A percentile compares a stretch with the other conserved stretches of the same genome.
Evolutionary conservation across 164 flowering plant species (phyloP).

Genomic region (Macadamia tetraphylla): DNA sequence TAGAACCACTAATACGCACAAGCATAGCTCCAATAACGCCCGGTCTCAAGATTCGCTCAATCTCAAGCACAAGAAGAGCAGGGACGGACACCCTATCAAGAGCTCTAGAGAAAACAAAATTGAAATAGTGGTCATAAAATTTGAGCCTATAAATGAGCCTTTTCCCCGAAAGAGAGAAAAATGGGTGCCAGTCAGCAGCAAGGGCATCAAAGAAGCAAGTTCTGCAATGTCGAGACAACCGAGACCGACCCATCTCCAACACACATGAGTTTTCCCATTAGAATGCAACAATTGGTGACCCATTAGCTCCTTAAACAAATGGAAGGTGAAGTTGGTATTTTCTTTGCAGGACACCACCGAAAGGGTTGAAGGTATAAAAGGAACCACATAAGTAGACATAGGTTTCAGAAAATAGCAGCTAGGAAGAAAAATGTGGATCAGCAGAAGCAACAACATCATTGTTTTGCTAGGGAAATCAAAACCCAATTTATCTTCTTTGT

Average conservation of each 20-base stretch:
- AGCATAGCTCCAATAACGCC: slow-evolving; percentile 79
- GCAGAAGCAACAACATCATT: slow-evolving; percentile 1
- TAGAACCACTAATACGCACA: slow-evolving; percentile 26
- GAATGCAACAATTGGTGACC: slow-evolving; percentile 40
- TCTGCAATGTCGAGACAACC: slow-evolving; percentile 40
- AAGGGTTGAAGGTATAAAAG: slow-evolving; percentile 15
- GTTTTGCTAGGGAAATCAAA: slow-evolving; percentile 22
- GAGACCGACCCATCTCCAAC: slow-evolving; percentile 65
- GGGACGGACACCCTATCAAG: slow-evolving; percentile 65
- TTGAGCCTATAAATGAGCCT: slow-evolving; percentile 44
- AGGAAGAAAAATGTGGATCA: slow-evolving; percentile 7
- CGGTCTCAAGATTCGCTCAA: slow-evolving; percentile 74
- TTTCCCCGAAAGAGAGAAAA: slow-evolving; percentile 40
- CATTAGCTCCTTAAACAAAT: slow-evolving; percentile 53
- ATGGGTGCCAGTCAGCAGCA: slow-evolving; percentile 32
- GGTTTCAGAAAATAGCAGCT: slow-evolving; percentile 22
- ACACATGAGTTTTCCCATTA: slow-evolving; percentile 49
- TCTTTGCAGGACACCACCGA: slow-evolving; percentile 23
- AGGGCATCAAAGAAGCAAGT: slow-evolving; percentile 38
- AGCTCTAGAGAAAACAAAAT: slow-evolving; percentile 67
- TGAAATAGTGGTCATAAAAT: slow-evolving; percentile 51
- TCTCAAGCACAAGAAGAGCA: slow-evolving; percentile 67
- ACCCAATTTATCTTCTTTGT: no score
- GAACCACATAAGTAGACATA: slow-evolving; percentile 10
- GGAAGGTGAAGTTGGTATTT: slow-evolving; percentile 31